Percentiles rank a stretch among this genome's conserved stretches.
Evolutionary conservation across 1,284 basidiomycete genomes (phyloP).

Genomic region (Exobasidium rhododendri): DNA sequence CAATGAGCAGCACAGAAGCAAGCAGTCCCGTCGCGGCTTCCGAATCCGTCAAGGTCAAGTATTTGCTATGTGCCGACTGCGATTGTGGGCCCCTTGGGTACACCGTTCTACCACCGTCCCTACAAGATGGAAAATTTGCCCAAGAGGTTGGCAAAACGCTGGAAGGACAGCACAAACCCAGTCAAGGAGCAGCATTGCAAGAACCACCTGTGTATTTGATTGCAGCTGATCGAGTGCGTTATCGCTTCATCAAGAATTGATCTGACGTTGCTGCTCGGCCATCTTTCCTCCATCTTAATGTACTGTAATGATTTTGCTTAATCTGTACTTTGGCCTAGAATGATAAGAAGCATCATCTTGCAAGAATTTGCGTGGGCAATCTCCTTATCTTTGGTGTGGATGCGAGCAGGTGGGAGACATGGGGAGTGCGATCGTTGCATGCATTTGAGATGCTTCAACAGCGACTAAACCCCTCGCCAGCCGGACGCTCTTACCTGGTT

Average conservation of each 20-base stretch:
- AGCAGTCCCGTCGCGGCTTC: not conserved
- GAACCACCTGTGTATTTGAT: conserved; percentile 13
- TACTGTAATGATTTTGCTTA: no score
- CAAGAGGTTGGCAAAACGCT: conserved; percentile 37
- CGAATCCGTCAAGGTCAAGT: conserved; percentile 39
- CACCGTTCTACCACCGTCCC: conserved; percentile 32
- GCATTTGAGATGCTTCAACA: no score
- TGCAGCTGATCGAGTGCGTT: conserved; percentile 19
- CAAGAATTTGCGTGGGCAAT: no score
- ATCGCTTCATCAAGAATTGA: conserved; percentile 18
- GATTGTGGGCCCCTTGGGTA: conserved; percentile 52
- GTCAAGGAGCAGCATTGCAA: not conserved
- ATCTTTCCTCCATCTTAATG: conserved; percentile 6
- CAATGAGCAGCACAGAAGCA: not conserved
- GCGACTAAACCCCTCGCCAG: no score
- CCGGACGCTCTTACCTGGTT: no score
- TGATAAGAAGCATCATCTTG: no score
- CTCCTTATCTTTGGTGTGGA: no score
- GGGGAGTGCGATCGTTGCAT: no score
- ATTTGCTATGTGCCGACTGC: conserved; percentile 51
- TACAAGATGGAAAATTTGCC: conserved; percentile 39
- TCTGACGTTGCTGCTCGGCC: not conserved
- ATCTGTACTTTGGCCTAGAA: no score
- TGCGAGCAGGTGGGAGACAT: no score
- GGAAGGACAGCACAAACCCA: not conserved